phyloP scores from a whole-genome alignment of 202 grass and related monocot genomes.

The Bolboschoenoplectus hybrid region DNA sequence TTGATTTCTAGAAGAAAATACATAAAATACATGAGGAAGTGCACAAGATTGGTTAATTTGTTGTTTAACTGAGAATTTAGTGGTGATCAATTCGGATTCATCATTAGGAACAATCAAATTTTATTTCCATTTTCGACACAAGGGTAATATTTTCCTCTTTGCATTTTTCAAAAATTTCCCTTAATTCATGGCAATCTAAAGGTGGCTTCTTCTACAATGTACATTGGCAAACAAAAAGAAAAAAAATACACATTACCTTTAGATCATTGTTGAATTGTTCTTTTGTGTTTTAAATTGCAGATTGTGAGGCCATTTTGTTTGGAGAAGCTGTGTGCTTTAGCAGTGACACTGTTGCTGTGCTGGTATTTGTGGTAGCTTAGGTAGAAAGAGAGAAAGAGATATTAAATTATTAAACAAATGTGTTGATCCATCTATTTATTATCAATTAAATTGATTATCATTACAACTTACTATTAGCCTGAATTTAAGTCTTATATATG shows the following conservation, averaged over 20 bases:
- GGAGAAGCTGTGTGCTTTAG: constrained; percentile 26
- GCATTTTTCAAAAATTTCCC: not conserved
- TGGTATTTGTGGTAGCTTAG: constrained; percentile 20
- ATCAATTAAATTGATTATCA: constrained; percentile 29
- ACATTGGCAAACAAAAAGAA: not conserved
- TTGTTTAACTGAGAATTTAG: not conserved
- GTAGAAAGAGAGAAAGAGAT: constrained; percentile 12
- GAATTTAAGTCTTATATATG: not conserved
- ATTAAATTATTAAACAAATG: not conserved
- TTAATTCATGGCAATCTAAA: not conserved
- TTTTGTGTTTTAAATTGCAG: constrained; percentile 31
- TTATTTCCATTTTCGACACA: not conserved
- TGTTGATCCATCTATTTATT: constrained; percentile 33
- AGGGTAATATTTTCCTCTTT: not conserved
- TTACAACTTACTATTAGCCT: not conserved
- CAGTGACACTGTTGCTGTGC: not conserved
- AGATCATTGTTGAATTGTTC: not conserved
- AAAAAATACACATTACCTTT: not conserved
- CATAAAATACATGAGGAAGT: not conserved
- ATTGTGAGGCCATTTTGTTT: constrained; percentile 29
- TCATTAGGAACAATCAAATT: not conserved
- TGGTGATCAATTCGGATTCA: not conserved
- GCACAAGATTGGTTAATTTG: too few relatives aligned
- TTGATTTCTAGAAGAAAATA: not conserved
- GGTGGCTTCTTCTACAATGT: not conserved